Base-by-base conservation (phyloP, 345 rosid genomes). In the Lepidium africanum region DNA sequence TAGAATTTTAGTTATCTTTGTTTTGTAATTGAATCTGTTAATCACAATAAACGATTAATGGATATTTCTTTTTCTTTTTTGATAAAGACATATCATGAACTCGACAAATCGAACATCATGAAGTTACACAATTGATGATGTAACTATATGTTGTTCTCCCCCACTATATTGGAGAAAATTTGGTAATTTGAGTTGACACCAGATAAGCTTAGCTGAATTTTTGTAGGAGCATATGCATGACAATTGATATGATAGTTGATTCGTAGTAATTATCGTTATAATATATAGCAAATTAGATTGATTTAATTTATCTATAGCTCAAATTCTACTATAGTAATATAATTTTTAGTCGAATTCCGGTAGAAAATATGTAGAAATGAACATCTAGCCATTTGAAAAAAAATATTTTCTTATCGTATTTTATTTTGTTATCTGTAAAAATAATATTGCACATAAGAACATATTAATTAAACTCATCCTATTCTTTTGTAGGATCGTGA, bases 151-250 rank as follows among this genome's bases (percentile, higher is more conserved):
- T 27, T 38, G 39, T 38, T 38, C 50, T 38, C 10, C 50, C 50
- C 65, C 76, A 72, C 70, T 16, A 64, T 38, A 63, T 30, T 55
- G 65, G 59, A 47, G 50, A 30, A 62, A 30, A 27, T 27, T 63
- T 38, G 76, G 70, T 51, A 71, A 62, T 16, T 25, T 63, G 70
- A 63, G 43, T 72, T 63, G 69, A 63, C 63, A 72, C 16, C 70
- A 57, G 63, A 55, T 72, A 19, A 55, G 21, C 35, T 63, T 71
- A 62, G 39, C 39, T 57, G 10, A 48, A 12, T 30, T 17, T 58
- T 70, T 19, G 7, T 56, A 57, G 56, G 7, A 67, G 49, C 37
- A 4, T 13, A 53, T 13, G 39, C 58, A 53, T 14, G 10, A 32
- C 10, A 14, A 5, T 35, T 70, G 69, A 61, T 70, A 52, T 51